Conservation (phyloP, 2,329 filamentous ascomycete genomes). For the Thermoascus crustaceus region DNA sequence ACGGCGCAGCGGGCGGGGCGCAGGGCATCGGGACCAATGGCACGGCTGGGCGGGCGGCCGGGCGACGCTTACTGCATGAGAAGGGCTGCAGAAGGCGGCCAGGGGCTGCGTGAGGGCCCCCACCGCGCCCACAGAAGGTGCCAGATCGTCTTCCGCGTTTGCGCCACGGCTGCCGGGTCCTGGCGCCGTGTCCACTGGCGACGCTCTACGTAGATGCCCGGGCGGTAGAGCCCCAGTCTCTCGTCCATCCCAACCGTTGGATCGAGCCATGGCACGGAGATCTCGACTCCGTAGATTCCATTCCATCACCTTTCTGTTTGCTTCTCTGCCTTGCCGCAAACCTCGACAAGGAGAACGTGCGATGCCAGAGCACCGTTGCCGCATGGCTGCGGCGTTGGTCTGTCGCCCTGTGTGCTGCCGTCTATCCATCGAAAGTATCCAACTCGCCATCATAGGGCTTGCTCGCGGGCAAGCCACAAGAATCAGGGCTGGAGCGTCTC, state of each 20-base stretch:
- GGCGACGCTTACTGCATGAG: neutral
- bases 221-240: neutral
- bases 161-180: neutral
- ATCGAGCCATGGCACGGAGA: neutral
- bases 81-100: too few relatives aligned
- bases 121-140: neutral
- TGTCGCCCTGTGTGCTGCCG: too few relatives aligned
- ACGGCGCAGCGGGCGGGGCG: too few relatives aligned
- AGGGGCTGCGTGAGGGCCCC: neutral
- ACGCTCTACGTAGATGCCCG: neutral
- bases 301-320: too few relatives aligned
- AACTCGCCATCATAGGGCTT: too few relatives aligned
- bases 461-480: slow-evolving; percentile 1
- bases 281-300: neutral
- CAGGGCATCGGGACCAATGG: too few relatives aligned
- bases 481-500: neutral
- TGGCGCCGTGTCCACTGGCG: neutral
- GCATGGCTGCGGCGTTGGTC: too few relatives aligned
- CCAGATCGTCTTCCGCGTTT: slow-evolving; percentile 3
- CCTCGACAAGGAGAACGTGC: too few relatives aligned
- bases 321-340: too few relatives aligned
- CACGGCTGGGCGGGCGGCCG: neutral
- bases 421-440: too few relatives aligned
- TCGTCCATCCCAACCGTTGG: neutral
- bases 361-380: too few relatives aligned